phyloP scores from a whole-genome alignment of 176 grass and related monocot genomes.

The Poa annua region DNA sequence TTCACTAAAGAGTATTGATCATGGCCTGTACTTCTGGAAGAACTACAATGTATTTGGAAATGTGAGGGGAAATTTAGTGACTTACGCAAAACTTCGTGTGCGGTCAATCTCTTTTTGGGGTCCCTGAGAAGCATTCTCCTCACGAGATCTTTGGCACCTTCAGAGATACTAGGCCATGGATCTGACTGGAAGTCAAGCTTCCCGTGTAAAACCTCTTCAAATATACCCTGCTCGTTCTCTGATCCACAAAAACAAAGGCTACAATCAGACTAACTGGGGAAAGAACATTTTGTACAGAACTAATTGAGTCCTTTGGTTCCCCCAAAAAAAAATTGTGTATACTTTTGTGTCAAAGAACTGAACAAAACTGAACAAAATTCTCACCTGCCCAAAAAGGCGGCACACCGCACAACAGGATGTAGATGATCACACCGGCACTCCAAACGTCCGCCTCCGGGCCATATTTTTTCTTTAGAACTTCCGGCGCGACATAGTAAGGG shows the following conservation, averaged over 20 bases:
- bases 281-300: too few relatives aligned
- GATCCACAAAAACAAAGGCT: neutral
- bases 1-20: neutral
- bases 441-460: conserved; percentile 88
- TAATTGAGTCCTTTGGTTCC: too few relatives aligned
- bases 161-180: conserved; percentile 92
- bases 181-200: conserved; percentile 81
- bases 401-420: conserved; percentile 86
- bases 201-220: conserved; percentile 91
- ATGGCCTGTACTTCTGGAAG: neutral
- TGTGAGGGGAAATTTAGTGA: neutral
- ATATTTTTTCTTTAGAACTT: conserved; percentile 85
- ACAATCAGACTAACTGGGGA: neutral
- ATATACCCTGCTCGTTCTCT: conserved; percentile 97
- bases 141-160: conserved; percentile 87
- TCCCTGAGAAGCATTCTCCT: conserved; percentile 93
- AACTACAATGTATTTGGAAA: neutral
- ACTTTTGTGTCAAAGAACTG: neutral
- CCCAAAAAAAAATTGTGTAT: too few relatives aligned
- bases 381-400: conserved; percentile 96
- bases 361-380: neutral
- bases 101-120: conserved; percentile 75
- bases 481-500: conserved; percentile 92
- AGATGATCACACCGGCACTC: conserved; percentile 93
- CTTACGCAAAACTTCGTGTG: conserved; percentile 93